A percentile compares a stretch with the other conserved stretches of the same genome.
These are phyloP conservation scores for Cladosporium cucumerinum DNA, from an alignment of 2,329 filamentous ascomycete species.

Conservation along the genomic window DNA sequence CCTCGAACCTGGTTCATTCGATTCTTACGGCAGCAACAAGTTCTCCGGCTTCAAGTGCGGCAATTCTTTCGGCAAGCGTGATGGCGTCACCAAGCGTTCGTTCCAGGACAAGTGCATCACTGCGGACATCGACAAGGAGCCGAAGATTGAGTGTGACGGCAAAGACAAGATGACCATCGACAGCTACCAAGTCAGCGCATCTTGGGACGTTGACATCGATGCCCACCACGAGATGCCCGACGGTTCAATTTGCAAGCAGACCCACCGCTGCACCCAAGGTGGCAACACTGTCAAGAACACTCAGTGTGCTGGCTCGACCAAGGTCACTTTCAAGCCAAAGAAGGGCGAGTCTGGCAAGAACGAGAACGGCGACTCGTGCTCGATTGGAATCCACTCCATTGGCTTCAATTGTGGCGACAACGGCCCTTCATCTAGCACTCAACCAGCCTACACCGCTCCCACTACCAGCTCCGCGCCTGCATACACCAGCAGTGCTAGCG, in stretches of 20 bases:
- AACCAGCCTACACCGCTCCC: conserved; percentile 24
- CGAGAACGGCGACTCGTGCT: conserved; percentile 58
- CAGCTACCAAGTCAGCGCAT: conserved; percentile 67
- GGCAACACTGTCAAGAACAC: conserved; percentile 74
- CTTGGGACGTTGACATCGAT: conserved; percentile 74
- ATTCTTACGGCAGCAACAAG: conserved; percentile 66
- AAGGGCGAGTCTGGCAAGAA: conserved; percentile 35
- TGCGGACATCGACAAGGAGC: conserved; percentile 44
- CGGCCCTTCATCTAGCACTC: conserved; percentile 25
- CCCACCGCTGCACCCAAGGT: conserved; percentile 60
- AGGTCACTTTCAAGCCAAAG: conserved; percentile 64
- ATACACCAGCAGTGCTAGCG: conserved; percentile 16
- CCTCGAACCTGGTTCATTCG: conserved; percentile 60
- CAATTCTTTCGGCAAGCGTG: conserved; percentile 59
- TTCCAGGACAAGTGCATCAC: conserved; percentile 44
- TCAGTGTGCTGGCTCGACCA: conserved; percentile 88
- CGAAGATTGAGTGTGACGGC: conserved; percentile 44
- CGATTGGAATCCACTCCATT: conserved; percentile 70
- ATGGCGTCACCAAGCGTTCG: conserved; percentile 47
- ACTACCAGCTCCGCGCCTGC: conserved; percentile 20
- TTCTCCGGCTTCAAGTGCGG: conserved; percentile 72
- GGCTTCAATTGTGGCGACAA: conserved; percentile 64
- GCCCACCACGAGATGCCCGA: conserved; percentile 87
- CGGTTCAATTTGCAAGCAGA: conserved; percentile 77
- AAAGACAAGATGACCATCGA: conserved; percentile 68